Evolutionary conservation across 202 grass and related monocot genomes (phyloP).

Genomic region (Schoenoplectus tabernaemontani): DNA sequence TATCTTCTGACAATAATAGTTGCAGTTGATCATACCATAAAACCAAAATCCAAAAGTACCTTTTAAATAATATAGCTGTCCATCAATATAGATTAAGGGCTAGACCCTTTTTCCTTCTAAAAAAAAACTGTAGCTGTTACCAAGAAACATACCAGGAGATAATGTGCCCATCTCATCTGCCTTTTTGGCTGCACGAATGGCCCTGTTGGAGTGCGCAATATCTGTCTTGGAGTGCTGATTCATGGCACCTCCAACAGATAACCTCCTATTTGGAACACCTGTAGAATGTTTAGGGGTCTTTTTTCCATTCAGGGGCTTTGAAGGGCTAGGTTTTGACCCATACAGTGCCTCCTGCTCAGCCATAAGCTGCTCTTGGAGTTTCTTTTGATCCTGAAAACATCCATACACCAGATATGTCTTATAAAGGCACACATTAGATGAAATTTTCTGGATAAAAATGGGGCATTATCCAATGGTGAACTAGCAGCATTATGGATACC

Average conservation of each 20-base stretch:
- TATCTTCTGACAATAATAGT: not conserved
- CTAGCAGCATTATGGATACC: not conserved
- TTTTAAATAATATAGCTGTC: too few relatives aligned
- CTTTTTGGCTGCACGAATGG: slow-evolving; percentile 61
- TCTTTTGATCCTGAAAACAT: slow-evolving; percentile 84
- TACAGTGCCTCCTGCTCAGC: slow-evolving; percentile 86
- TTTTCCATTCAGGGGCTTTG: slow-evolving; percentile 63
- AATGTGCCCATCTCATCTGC: slow-evolving; percentile 47
- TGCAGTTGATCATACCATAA: not conserved
- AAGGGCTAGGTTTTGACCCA: slow-evolving; percentile 88
- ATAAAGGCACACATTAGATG: not conserved
- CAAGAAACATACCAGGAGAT: slow-evolving; percentile 50
- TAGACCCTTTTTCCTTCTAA: too few relatives aligned
- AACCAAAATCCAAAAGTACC: not conserved
- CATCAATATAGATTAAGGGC: too few relatives aligned
- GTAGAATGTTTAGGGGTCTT: slow-evolving; percentile 49
- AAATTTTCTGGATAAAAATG: not conserved
- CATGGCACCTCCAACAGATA: slow-evolving; percentile 66
- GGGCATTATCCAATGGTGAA: not conserved
- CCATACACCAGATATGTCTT: not conserved
- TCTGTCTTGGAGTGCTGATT: slow-evolving; percentile 59
- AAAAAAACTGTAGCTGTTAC: not conserved
- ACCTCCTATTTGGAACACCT: slow-evolving; percentile 54
- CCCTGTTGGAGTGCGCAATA: slow-evolving; percentile 47
- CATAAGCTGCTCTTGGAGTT: slow-evolving; percentile 78